Evolutionary conservation across 208 protist genomes (phyloP).

Genomic region (Leishmania turanica): DNA sequence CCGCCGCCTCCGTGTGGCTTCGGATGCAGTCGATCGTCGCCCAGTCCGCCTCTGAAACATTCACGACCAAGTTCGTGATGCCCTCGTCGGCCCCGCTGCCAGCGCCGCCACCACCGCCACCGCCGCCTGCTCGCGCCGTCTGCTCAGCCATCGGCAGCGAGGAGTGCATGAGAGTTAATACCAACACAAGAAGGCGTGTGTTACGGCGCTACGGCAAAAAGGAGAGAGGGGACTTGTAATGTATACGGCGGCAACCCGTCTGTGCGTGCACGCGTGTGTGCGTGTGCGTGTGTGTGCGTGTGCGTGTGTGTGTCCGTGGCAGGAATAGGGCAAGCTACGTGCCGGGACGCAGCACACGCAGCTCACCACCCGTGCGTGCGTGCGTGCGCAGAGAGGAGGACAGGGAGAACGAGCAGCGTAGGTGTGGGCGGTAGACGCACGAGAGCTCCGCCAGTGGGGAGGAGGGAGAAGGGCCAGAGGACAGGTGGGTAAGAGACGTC

Average conservation of each 20-base stretch:
- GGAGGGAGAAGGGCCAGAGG: background rate
- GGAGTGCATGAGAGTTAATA: background rate
- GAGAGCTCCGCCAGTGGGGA: background rate
- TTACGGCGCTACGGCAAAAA: no score
- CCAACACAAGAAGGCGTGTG: background rate
- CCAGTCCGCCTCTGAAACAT: constrained; percentile 57
- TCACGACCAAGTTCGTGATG: constrained; percentile 17
- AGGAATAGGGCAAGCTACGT: no score
- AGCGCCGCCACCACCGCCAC: background rate
- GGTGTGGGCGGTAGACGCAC: background rate
- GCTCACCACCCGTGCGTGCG: no score
- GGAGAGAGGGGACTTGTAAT: no score
- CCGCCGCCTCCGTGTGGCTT: constrained; percentile 48
- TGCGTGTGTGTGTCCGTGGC: background rate
- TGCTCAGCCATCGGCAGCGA: background rate
- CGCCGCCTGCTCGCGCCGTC: background rate
- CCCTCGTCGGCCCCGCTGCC: background rate
- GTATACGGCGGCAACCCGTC: background rate
- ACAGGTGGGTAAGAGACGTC: background rate
- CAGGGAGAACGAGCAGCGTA: background rate
- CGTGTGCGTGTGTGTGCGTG: background rate
- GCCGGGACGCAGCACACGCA: no score
- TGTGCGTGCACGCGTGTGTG: background rate
- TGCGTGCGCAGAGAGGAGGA: no score
- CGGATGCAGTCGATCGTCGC: constrained; percentile 71